Base-by-base conservation (phyloP, 108 stramenopile genomes). In the Ochromonas danica region DNA sequence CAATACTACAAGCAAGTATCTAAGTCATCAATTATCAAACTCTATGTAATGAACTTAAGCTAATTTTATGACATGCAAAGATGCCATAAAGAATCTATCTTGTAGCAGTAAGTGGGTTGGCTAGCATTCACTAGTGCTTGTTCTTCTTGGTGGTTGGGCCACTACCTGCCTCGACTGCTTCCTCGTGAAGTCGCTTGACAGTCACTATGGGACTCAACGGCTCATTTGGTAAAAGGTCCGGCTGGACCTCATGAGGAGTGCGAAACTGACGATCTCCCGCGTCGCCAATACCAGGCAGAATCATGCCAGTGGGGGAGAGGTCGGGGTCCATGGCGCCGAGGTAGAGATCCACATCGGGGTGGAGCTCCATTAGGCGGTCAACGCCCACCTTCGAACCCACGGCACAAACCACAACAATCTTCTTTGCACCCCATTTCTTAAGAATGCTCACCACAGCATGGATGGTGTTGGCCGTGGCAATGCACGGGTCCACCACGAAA, bases 251-350 rank as follows among this genome's bases (percentile, higher is more conserved):
- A 25, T 74, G 42, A 10, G 25, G 67, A 25, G 63, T 70, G 17
- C 79, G 65, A 0, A 80, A 85, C 17, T 95, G 80, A n/a, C 97
- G 91, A 85, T 97, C 93, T 0, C 97, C 96, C 31, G 90, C 87
- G 82, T 98, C 97, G 27, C 97, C 97, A 42, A 98, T 81, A 14
- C 97, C 97, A 0, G 97, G 97, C 61, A 95, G 43, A 42, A 97
- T 85, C 79, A 90, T 70, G 0, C 96, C 96, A 61, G 90, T 86
- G 30, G 88, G 90, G 51, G 78, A 88, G 22, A 98, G 43, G 6
- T 84, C 67, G 28, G 91, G 89, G 78, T 98, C 97, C 42, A 98
- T 82, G 2, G 84, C 83, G 2, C 91, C 95, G 6, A 96, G 84
- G 35, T 94, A 93, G 0, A 98, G 82, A 42, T 83, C 60, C 0